These are phyloP conservation scores for Hyaloperonospora brassicae DNA, from an alignment of 352 stramenopile species.

Conservation along the genomic window DNA sequence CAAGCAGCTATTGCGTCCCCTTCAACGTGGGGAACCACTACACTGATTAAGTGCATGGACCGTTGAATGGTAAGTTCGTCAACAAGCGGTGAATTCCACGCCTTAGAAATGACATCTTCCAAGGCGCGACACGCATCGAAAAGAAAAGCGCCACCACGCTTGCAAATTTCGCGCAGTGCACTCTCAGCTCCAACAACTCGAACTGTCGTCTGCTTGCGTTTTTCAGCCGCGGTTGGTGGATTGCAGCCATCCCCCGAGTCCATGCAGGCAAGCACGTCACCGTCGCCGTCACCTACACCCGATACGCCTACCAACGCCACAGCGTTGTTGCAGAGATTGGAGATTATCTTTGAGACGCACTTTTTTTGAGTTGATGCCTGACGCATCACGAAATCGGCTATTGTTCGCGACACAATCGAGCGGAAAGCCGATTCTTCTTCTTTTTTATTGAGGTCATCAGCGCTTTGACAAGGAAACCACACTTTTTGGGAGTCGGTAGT, in stretches of 20 bases:
- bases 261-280: not conserved
- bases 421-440: slow-evolving; percentile 44
- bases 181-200: slow-evolving; percentile 38
- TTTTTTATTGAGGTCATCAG: slow-evolving; percentile 76
- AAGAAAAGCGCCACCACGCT: slow-evolving; percentile 20
- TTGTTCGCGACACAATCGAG: slow-evolving; percentile 32
- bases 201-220: slow-evolving; percentile 28
- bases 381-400: slow-evolving; percentile 51
- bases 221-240: slow-evolving; percentile 12
- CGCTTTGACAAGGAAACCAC: slow-evolving; percentile 68
- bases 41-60: slow-evolving; percentile 38
- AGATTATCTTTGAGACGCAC: slow-evolving; percentile 70
- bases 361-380: slow-evolving; percentile 51
- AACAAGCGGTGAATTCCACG: slow-evolving; percentile 21
- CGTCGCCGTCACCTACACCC: slow-evolving; percentile 6
- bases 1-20: slow-evolving; percentile 21
- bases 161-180: slow-evolving; percentile 36
- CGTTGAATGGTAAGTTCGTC: slow-evolving; percentile 38
- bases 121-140: slow-evolving; percentile 34
- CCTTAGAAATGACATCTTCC: slow-evolving; percentile 27
- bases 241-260: slow-evolving; percentile 2
- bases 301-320: slow-evolving; percentile 28
- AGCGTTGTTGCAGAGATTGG: slow-evolving; percentile 68
- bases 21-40: slow-evolving; percentile 33
- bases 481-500: slow-evolving; percentile 50